Conservation (phyloP, 2,329 filamentous ascomycete genomes). For the Aspergillus sp. region DNA sequence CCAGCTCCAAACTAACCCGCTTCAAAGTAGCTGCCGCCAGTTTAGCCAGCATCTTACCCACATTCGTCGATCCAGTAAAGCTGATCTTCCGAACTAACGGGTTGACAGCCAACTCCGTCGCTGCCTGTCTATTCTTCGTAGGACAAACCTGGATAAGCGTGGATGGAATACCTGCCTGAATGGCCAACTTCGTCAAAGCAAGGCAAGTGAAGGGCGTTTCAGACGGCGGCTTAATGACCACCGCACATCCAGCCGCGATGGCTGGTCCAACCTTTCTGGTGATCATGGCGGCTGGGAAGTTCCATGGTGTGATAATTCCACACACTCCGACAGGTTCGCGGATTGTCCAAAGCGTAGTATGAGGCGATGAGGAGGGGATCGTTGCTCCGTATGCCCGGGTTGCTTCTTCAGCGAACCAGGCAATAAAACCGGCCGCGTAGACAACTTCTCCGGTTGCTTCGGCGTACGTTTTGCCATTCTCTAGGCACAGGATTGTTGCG, state of each 20-base stretch:
- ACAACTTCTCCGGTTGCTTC: constrained; percentile 68
- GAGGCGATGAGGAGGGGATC: constrained; percentile 64
- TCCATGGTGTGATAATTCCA: constrained; percentile 83
- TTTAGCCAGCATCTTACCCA: constrained; percentile 28
- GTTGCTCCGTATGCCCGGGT: constrained; percentile 69
- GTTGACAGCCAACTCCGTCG: not conserved
- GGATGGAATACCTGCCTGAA: not conserved
- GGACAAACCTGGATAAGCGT: not conserved
- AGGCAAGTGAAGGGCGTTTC: constrained; percentile 26
- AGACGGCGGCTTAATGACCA: constrained; percentile 32
- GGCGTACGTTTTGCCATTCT: not conserved
- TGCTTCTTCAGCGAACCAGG: constrained; percentile 79
- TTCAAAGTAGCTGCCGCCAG: constrained; percentile 35
- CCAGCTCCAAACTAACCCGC: constrained; percentile 41
- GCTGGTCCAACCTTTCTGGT: constrained; percentile 30
- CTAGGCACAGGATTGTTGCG: not conserved
- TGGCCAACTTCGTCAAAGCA: constrained; percentile 6
- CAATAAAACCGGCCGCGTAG: constrained; percentile 71
- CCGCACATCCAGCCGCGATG: constrained; percentile 35
- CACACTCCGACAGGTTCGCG: constrained; percentile 83
- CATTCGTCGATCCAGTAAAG: constrained; percentile 29
- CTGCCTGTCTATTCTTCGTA: not conserved
- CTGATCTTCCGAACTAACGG: constrained; percentile 28
- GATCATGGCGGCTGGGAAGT: constrained; percentile 77
- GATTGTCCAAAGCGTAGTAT: constrained; percentile 60